These are phyloP conservation scores for Tetrapisispora namnaoensis DNA, from an alignment of 805 yeast species.

Conservation along the genomic window DNA sequence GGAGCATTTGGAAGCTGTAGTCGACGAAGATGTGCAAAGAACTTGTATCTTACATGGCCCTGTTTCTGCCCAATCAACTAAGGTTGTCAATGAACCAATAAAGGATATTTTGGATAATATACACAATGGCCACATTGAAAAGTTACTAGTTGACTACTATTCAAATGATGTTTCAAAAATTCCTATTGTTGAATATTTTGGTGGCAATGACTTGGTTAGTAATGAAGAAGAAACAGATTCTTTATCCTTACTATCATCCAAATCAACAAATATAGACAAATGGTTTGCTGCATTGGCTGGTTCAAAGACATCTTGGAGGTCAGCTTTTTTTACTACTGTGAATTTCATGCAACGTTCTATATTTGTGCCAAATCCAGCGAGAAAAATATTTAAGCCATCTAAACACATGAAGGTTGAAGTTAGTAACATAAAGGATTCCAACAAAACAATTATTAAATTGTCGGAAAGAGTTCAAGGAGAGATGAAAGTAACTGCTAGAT, in stretches of 20 bases:
- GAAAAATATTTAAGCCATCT: constrained; percentile 69
- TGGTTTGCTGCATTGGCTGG: constrained; percentile 89
- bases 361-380: constrained; percentile 71
- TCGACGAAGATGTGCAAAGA: constrained; percentile 92
- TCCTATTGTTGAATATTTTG: constrained; percentile 86
- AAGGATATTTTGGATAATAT: constrained; percentile 79
- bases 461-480: constrained; percentile 67
- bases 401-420: constrained; percentile 55
- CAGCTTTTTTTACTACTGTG: constrained; percentile 72
- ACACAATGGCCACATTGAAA: constrained; percentile 80
- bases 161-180: constrained; percentile 57
- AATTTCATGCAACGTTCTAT: constrained; percentile 79
- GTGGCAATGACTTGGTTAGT: constrained; percentile 48
- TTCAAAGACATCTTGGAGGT: constrained; percentile 70
- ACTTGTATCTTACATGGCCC: constrained; percentile 99
- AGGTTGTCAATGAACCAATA: constrained; percentile 83
- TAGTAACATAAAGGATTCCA: constrained; percentile 38
- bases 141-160: constrained; percentile 60
- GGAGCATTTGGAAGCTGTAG: constrained; percentile 92
- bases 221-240: constrained; percentile 18
- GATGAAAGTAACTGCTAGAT: constrained; percentile 52
- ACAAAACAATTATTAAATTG: constrained; percentile 53
- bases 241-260: constrained; percentile 19
- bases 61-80: constrained; percentile 90
- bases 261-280: constrained; percentile 31